Conservation (phyloP, 1,284 basidiomycete species). For the Marasmius tenuissimus region DNA sequence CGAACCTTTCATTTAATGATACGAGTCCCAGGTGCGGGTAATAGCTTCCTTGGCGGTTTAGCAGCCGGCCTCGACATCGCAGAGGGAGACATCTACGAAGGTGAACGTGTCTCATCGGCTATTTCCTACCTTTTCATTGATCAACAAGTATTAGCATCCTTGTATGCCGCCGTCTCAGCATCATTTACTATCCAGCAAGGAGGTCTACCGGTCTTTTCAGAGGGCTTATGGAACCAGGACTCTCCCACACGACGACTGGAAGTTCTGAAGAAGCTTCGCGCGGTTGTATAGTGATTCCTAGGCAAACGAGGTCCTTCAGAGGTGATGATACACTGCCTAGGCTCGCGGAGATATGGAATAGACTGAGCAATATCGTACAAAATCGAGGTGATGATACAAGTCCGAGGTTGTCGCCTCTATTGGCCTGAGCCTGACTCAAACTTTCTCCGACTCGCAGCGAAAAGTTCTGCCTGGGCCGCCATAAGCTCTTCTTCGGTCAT, state of each 20-base stretch:
- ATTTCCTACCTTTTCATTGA: constrained; percentile 10
- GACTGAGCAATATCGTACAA: background rate
- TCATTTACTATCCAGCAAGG: constrained; percentile 84
- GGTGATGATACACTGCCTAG: background rate
- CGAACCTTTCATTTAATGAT: background rate
- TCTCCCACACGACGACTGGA: constrained; percentile 55
- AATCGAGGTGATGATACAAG: constrained; percentile 12
- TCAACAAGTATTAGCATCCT: constrained; percentile 47
- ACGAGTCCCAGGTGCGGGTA: constrained; percentile 69
- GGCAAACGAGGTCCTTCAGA: background rate
- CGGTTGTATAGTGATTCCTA: too few species aligned
- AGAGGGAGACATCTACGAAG: constrained; percentile 61
- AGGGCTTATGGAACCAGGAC: constrained; percentile 70
- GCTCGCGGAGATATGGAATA: background rate
- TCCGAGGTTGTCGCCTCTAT: constrained; percentile 35
- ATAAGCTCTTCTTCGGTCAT: constrained; percentile 90
- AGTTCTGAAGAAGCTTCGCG: constrained; percentile 30
- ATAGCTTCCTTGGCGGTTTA: constrained; percentile 84
- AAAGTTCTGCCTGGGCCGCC: constrained; percentile 87
- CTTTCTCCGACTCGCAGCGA: constrained; percentile 83
- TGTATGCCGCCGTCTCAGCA: constrained; percentile 78
- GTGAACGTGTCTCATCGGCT: constrained; percentile 25
- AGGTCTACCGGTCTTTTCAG: constrained; percentile 60
- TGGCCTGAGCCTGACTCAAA: constrained; percentile 59
- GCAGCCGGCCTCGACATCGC: constrained; percentile 68